phyloP scores from a whole-genome alignment of 805 yeast genomes.

The Candida coleopterorum region DNA sequence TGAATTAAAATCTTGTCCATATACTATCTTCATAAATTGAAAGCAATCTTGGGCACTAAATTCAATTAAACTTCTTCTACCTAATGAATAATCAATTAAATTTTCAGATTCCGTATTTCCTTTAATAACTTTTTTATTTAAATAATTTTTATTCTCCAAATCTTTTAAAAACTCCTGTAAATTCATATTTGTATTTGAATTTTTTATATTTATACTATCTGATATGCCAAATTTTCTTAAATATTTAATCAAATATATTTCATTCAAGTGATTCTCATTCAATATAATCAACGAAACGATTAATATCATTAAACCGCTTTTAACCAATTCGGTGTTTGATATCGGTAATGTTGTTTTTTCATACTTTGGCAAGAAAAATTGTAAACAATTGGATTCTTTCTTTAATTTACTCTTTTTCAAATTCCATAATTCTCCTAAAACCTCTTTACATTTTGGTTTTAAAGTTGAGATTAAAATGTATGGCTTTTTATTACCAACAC shows the following conservation, averaged over 20 bases:
- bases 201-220: constrained; percentile 13
- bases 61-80: constrained; percentile 29
- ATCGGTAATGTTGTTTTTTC: constrained; percentile 15
- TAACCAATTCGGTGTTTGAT: constrained; percentile 23
- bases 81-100: constrained; percentile 24
- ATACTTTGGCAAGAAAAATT: constrained; percentile 21
- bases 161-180: constrained; percentile 21
- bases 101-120: constrained; percentile 13
- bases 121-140: constrained; percentile 13
- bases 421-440: constrained; percentile 26
- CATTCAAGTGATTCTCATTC: constrained; percentile 28
- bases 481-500: constrained; percentile 10
- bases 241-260: constrained; percentile 17
- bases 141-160: constrained; percentile 26
- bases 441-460: constrained; percentile 13
- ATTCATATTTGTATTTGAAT: constrained; percentile 18
- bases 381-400: constrained; percentile 9
- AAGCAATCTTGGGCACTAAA: constrained; percentile 26
- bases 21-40: constrained; percentile 20
- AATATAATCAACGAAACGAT: constrained; percentile 26
- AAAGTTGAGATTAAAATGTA: constrained; percentile 19
- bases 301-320: constrained; percentile 26
- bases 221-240: constrained; percentile 27
- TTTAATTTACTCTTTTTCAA: constrained; percentile 7
- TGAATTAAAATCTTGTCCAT: constrained; percentile 20